These are phyloP conservation scores for Cucumis cinereus DNA, from an alignment of 306 rosid genomes.

Conservation along the genomic window DNA sequence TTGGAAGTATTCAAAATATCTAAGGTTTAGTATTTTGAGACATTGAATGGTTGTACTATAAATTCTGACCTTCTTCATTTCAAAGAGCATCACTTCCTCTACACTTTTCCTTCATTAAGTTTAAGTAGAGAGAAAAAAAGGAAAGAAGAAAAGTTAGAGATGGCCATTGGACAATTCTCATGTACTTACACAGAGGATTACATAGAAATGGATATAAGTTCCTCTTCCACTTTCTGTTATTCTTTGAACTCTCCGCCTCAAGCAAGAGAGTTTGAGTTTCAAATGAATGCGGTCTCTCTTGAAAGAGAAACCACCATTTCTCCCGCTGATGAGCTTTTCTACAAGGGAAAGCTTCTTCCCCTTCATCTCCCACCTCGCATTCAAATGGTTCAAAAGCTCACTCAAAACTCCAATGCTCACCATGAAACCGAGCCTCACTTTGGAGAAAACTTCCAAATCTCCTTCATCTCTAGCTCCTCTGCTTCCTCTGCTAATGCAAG, in stretches of 20 bases:
- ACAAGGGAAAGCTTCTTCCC: slow-evolving; percentile 88
- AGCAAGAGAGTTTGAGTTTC: slow-evolving; percentile 79
- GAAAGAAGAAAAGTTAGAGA: not conserved
- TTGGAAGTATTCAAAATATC: slow-evolving; percentile 5
- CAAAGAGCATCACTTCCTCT: not conserved
- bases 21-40: not conserved
- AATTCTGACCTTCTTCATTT: not conserved
- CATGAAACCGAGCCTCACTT: not conserved
- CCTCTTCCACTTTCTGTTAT: slow-evolving; percentile 27
- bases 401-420: slow-evolving; percentile 22
- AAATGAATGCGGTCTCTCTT: slow-evolving; percentile 41
- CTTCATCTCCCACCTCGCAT: slow-evolving; percentile 91
- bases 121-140: not conserved
- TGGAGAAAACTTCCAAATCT: slow-evolving; percentile 10
- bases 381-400: slow-evolving; percentile 66
- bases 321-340: slow-evolving; percentile 93
- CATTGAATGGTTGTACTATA: not conserved
- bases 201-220: slow-evolving; percentile 10
- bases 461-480: slow-evolving; percentile 21
- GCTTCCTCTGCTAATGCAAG: slow-evolving; percentile 17
- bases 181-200: slow-evolving; percentile 8
- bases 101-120: not conserved
- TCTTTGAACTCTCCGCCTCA: slow-evolving; percentile 41
- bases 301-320: slow-evolving; percentile 33
- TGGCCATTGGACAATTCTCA: slow-evolving; percentile 10